phyloP scores from a whole-genome alignment of 2,329 filamentous ascomycete genomes.

The Xylaria sp. region DNA sequence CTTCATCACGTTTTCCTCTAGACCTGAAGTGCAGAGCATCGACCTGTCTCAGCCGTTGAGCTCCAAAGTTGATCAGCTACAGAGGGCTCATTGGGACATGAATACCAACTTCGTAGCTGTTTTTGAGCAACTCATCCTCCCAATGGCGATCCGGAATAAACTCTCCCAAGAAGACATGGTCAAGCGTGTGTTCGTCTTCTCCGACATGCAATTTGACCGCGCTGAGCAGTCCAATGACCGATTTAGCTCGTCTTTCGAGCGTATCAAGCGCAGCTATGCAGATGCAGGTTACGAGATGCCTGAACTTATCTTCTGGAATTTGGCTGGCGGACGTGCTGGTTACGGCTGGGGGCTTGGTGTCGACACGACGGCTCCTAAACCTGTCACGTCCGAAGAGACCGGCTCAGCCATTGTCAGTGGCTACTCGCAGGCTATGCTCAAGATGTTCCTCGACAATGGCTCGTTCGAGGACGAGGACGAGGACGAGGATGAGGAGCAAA shows the following conservation, averaged over 20 bases:
- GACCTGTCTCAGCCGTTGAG: conserved; percentile 53
- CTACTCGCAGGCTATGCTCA: conserved; percentile 68
- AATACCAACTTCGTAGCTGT: conserved; percentile 66
- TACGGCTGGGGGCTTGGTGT: conserved; percentile 30
- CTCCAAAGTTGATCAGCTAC: conserved; percentile 55
- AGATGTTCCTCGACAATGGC: conserved; percentile 65
- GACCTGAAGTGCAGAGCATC: conserved; percentile 56
- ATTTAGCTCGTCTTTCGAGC: conserved; percentile 62
- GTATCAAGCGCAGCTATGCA: conserved; percentile 58
- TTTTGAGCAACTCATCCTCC: conserved; percentile 65
- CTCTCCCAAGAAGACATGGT: conserved; percentile 68
- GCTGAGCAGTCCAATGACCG: conserved; percentile 40
- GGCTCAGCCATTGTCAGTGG: conserved; percentile 64
- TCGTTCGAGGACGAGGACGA: conserved; percentile 55
- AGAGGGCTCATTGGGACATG: conserved; percentile 51
- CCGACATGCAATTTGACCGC: conserved; percentile 69
- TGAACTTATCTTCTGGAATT: conserved; percentile 70
- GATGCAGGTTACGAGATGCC: conserved; percentile 67
- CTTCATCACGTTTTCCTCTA: conserved; percentile 65
- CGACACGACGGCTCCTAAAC: conserved; percentile 58
- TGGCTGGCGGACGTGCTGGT: conserved; percentile 56
- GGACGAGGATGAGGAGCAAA: conserved; percentile 46
- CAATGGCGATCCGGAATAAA: conserved; percentile 62
- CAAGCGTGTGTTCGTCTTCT: conserved; percentile 70
- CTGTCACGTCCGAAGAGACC: conserved; percentile 57